Evolutionary conservation across 768 basidiomycete species (phyloP).

Genomic region (Amanita brunnescens): DNA sequence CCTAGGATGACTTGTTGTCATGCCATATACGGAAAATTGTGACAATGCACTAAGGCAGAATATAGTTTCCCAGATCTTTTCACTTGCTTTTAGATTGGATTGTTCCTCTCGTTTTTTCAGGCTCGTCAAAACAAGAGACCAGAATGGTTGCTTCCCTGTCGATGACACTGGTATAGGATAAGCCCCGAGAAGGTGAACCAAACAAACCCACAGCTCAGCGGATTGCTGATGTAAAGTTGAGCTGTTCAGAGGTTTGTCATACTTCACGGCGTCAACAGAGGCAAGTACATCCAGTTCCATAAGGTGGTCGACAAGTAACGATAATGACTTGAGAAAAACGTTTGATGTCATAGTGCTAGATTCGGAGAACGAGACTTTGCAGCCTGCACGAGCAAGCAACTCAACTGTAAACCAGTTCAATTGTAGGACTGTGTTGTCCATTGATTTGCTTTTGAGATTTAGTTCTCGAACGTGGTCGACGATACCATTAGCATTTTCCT

Average conservation of each 20-base stretch:
- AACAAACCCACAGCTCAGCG: constrained; percentile 66
- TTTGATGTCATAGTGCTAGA: constrained; percentile 7
- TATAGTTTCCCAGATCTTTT: constrained; percentile 62
- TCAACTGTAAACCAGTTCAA: constrained; percentile 63
- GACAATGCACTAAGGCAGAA: constrained; percentile 68
- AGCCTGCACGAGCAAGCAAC: constrained; percentile 34
- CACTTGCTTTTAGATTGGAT: constrained; percentile 41
- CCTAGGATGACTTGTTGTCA: constrained; percentile 23
- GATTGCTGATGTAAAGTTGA: constrained; percentile 31
- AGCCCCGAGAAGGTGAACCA: constrained; percentile 48
- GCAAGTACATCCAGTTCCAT: constrained; percentile 43
- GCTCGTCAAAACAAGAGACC: constrained; percentile 32
- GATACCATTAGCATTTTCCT: constrained; percentile 29
- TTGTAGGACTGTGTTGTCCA: constrained; percentile 32
- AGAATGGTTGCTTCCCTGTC: constrained; percentile 29
- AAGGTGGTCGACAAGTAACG: constrained; percentile 40
- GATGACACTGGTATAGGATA: constrained; percentile 10
- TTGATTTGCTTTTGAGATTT: constrained; percentile 19
- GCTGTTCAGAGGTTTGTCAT: constrained; percentile 26
- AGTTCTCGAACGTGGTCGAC: constrained; percentile 29
- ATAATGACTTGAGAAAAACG: constrained; percentile 21
- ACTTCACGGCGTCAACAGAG: constrained; percentile 30
- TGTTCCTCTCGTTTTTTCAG: constrained; percentile 19
- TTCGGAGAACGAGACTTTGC: constrained; percentile 14
- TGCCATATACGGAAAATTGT: constrained; percentile 59